Base-by-base conservation (phyloP, 2,329 filamentous ascomycete genomes). In the Neonectria faginata region DNA sequence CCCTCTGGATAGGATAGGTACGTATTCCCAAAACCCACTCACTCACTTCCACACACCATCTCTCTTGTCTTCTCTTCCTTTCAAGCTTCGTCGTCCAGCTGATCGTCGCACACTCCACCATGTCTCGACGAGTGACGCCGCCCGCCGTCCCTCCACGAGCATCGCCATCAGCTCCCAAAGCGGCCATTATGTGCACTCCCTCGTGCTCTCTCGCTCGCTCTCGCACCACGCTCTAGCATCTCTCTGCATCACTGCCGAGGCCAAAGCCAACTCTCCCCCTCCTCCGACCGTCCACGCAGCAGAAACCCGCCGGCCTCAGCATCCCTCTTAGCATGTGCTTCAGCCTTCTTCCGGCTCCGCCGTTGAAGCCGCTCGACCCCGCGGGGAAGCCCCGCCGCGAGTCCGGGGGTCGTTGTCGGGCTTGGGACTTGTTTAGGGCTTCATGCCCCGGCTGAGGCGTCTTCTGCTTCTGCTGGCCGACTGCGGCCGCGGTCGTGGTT, bases 401-500 rank as follows among this genome's bases (percentile, higher is more conserved):
- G 62, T 64, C 67, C 67, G 60, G 67, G 67, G 25, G 22, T 27
- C 22, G 41, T 27, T 8, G 41, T 69, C 70, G 70, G 70, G 48
- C 44, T 16, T 11, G 55, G 59, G 33, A 14, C 62, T 68, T 54
- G 57, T 73, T 73, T 70, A 18, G 62, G 70, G 20, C 57, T 67
- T 54, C 53, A 66, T 64, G 39, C 58, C 57, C 64, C 56, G 56
- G 44, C 44, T 41, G 39, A 64, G 36, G 52, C 39, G 39, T 36
- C 22, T 59, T 44, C 44, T 52, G 39, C 25, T 31, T 47, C 44
- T 61, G 25, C 42, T 53, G 14, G 8, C 27, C 60, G 63, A 57
- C 54, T 57, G 31, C 56, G 31, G 48, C 41, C 47, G 20, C 70
- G 70, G 70, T 57, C 50, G 64, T 70, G 66, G 64, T 60, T 73